These are phyloP conservation scores for Domatiomyces catenatus DNA, from an alignment of 2,329 filamentous ascomycete species.

Conservation along the genomic window DNA sequence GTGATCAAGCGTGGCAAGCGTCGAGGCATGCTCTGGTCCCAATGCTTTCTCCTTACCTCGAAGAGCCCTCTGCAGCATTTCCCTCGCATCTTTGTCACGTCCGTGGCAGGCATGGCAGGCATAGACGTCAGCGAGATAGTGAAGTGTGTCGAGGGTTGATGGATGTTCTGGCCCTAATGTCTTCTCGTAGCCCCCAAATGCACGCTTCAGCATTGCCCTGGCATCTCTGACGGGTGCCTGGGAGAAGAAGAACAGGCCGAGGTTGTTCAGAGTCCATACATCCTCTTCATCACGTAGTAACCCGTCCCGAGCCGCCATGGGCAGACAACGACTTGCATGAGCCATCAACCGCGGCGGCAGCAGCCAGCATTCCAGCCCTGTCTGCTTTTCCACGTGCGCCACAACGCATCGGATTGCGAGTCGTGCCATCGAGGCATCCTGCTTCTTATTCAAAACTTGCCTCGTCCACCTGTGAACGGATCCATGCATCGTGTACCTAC, in stretches of 20 bases:
- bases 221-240: slow-evolving; percentile 16
- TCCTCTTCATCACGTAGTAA: slow-evolving; percentile 12
- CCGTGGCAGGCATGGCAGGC: too few relatives aligned
- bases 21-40: slow-evolving; percentile 16
- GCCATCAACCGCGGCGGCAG: not conserved
- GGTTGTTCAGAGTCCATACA: slow-evolving; percentile 8
- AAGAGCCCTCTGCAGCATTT: slow-evolving; percentile 17
- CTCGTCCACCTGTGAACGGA: slow-evolving; percentile 14
- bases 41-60: slow-evolving; percentile 11
- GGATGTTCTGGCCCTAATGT: not conserved
- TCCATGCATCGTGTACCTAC: slow-evolving; percentile 8
- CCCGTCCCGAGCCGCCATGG: slow-evolving; percentile 3
- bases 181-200: slow-evolving; percentile 4
- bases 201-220: slow-evolving; percentile 19
- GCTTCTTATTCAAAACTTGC: slow-evolving; percentile 4
- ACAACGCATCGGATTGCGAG: not conserved
- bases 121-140: not conserved
- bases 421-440: slow-evolving; percentile 2
- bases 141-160: not conserved
- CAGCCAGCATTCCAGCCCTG: not conserved
- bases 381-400: not conserved
- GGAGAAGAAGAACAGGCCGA: slow-evolving; percentile 20
- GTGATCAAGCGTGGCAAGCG: slow-evolving; percentile 16
- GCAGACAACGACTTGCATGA: slow-evolving; percentile 3
- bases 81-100: slow-evolving; percentile 5